Evolutionary conservation across 768 basidiomycete species (phyloP), one percentile per base, ranked within the genome.

Genomic region (Trametes villosa): DNA sequence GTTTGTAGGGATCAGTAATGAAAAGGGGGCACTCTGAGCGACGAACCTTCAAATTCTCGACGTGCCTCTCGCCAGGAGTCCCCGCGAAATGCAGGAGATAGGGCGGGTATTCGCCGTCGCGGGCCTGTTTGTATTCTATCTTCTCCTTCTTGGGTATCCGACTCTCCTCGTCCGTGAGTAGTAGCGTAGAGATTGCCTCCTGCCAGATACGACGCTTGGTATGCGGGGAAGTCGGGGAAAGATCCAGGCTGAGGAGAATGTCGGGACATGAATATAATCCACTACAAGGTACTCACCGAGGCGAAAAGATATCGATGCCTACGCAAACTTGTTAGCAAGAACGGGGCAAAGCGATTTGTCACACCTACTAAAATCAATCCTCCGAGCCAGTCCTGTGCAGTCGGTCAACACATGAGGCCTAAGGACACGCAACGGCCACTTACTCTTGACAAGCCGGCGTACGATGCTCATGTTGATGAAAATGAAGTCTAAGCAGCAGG

Each of bases 301-400:
- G 91, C 17, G 89, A 91, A 70, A 92, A 92, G 50, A 92, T 82
- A 69, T 93, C 91, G 62, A 92, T 82, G 71, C 88, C 88, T 91
- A 33, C 18, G 41, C 33, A 31, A 20, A 30, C 41, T 20, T 24
- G 36, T 31, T 34, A 34, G 27, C 12, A 38, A 2, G 1, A 26
- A 7, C 9, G 24, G 9, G 11, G 22, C 9, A 4, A 3, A 45
- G 27, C 40, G 9, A 7, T 40, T 1, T 22, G 22, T 11, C 8
- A 53, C 1, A 79, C 86, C 56, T 63, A 90, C 88, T 90, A 74
- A 91, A 91, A 73, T 92, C 90, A 36, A 92, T 79, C 26, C 91
- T 82, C 26, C 81, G 78, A 7, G 83, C 77, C 29, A 86, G 66
- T 42, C 79, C 88, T 91, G 59, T 18, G 26, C 42, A 48, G 40